Percentiles rank a stretch among this genome's conserved stretches.
phyloP scores from a whole-genome alignment of 352 stramenopile species.

The Aphanomyces cochlioides region DNA sequence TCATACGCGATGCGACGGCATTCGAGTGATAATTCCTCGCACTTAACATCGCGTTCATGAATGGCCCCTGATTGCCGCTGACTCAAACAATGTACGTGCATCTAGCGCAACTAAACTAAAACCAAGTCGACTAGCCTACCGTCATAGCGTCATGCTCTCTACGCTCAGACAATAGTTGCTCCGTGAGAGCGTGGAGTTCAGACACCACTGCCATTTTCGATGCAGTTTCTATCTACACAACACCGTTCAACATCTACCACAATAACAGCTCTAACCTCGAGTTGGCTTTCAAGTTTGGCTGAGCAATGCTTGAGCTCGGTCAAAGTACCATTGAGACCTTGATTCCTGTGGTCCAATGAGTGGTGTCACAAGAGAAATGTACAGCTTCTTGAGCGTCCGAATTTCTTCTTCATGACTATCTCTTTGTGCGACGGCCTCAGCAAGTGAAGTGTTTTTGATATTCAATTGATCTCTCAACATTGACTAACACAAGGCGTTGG shows the following conservation, averaged over 20 bases:
- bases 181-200: not conserved
- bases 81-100: not conserved
- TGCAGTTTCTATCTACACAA: not conserved
- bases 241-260: not conserved
- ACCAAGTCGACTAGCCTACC: not conserved
- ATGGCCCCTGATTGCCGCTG: not conserved
- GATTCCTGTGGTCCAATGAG: slow-evolving; percentile 7
- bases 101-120: not conserved
- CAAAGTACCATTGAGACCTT: not conserved
- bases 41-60: slow-evolving; percentile 19
- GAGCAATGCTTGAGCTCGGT: not conserved
- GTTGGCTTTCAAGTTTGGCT: not conserved
- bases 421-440: no score
- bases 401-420: no score
- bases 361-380: no score
- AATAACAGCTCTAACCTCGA: not conserved
- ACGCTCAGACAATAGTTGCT: slow-evolving; percentile 10
- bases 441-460: no score
- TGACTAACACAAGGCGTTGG: no score
- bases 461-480: no score
- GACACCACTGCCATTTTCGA: not conserved
- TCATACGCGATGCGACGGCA: slow-evolving; percentile 12
- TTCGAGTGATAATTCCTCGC: not conserved
- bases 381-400: no score
- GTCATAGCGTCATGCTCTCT: not conserved